Base-by-base conservation (phyloP, 176 grass and related monocot genomes). In the Musa schizocarpa region DNA sequence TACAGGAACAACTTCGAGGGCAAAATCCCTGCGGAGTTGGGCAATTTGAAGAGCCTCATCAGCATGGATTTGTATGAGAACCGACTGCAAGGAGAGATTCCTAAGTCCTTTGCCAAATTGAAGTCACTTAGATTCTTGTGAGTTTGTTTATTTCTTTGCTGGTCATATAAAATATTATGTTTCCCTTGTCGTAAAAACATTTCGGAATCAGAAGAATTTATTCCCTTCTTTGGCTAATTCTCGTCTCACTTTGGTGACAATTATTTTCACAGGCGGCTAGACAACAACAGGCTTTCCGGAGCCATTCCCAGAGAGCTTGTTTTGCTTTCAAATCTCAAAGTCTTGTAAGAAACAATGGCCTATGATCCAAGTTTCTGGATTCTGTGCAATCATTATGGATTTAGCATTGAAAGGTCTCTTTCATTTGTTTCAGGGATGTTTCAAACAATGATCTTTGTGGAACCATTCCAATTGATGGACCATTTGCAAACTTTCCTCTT, bases 371-470 rank as follows among this genome's bases (percentile, higher is more conserved):
- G 52, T 74, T 72, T 55, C 52, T 19, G 34, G 16, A 52, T 74
- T 73, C 16, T 14, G 5, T 76, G 22, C 14, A 10, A 54, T 83
- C 74, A 59, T 50, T 43, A 23, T 43, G 27, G 22, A 69, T 26
- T 4, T 13, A 27, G 3, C 17, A 16, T 20, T 74, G 48, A 53
- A 25, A 26, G 13, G 27, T 14, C 19, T 70, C 54, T 72, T 16
- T 21, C 22, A 16, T 79, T 74, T 48, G 17, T 54, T 80, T 73
- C 57, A 98, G 90, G 55, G 88, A 98, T 80, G 54, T 98, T 73
- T 94, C 95, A 63, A 98, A 89, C 84, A 98, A 98, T 78, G 95
- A 93, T 83, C 84, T 98, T 0, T 98, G 95, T 57, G 90, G 95
- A 87, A 98, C 95, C 17, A 89, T 98, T 72, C 95, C 95, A 53